Percentiles rank a stretch among this genome's conserved stretches.
Evolutionary conservation across 805 yeast genomes (phyloP).

Genomic region (Isabelozyma pseudorhagii): DNA sequence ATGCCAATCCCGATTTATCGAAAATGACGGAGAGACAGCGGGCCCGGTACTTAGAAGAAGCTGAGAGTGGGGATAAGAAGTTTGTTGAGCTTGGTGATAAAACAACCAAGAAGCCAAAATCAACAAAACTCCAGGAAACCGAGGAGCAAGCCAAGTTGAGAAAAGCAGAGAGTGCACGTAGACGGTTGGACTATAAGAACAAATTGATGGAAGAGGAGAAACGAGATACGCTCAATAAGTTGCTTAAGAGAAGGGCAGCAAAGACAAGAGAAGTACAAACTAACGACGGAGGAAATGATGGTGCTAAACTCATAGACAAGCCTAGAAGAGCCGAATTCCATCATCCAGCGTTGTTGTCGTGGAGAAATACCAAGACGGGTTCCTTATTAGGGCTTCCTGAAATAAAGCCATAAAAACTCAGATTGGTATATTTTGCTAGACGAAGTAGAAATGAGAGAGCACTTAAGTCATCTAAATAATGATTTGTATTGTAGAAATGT

Average conservation of each 20-base stretch:
- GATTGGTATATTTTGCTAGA: too few relatives aligned
- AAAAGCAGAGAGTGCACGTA: constrained; percentile 83
- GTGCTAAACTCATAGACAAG: constrained; percentile 17
- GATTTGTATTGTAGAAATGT: too few relatives aligned
- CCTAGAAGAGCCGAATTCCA: constrained; percentile 40
- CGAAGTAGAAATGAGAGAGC: too few relatives aligned
- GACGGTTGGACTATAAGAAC: constrained; percentile 80
- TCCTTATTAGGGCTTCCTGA: not conserved
- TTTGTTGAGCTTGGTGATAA: constrained; percentile 29
- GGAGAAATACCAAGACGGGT: constrained; percentile 12
- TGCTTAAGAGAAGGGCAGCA: constrained; percentile 79
- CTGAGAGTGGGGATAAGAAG: constrained; percentile 12
- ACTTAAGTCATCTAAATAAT: too few relatives aligned
- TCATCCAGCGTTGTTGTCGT: constrained; percentile 46
- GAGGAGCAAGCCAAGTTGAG: constrained; percentile 82
- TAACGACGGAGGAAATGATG: constrained; percentile 22
- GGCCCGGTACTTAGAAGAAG: constrained; percentile 30
- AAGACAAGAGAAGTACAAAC: constrained; percentile 50
- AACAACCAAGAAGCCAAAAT: constrained; percentile 28
- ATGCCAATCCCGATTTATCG: constrained; percentile 38
- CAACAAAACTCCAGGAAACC: constrained; percentile 56
- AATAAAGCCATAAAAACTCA: too few relatives aligned
- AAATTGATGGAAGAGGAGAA: constrained; percentile 89
- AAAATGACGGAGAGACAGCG: constrained; percentile 58
- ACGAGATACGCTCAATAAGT: constrained; percentile 82